These are phyloP conservation scores for Cephalotrichum gorgonifer DNA, from an alignment of 2,329 filamentous ascomycete genomes.

Conservation along the genomic window DNA sequence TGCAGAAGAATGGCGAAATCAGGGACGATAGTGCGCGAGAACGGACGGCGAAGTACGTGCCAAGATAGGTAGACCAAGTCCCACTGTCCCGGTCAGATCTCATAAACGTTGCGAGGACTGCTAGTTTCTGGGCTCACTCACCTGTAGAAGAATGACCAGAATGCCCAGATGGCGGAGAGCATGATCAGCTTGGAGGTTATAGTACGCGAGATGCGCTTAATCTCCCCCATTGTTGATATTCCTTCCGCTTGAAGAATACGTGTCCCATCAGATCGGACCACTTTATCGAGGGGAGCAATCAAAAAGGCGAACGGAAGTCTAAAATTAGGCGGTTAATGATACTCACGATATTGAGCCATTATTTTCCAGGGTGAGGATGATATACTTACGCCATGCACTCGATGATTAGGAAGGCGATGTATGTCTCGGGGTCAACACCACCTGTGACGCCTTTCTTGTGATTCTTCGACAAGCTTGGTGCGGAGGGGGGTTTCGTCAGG, in stretches of 20 bases:
- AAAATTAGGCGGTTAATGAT: neutral
- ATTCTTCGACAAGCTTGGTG: constrained; percentile 27
- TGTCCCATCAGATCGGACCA: constrained; percentile 33
- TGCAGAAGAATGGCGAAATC: constrained; percentile 33
- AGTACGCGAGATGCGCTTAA: constrained; percentile 27
- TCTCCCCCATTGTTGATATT: constrained; percentile 25
- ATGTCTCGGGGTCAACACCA: constrained; percentile 31
- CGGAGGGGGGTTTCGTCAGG: no score
- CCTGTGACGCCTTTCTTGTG: constrained; percentile 21
- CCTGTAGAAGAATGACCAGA: constrained; percentile 36
- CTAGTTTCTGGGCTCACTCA: constrained; percentile 3
- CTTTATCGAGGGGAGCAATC: constrained; percentile 32
- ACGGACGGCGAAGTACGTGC: constrained; percentile 10
- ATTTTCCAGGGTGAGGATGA: neutral
- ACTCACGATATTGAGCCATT: no score
- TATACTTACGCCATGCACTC: constrained; percentile 29
- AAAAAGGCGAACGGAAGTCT: constrained; percentile 32
- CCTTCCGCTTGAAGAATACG: constrained; percentile 28
- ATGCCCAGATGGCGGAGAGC: constrained; percentile 26
- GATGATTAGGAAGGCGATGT: constrained; percentile 35
- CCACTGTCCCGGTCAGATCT: constrained; percentile 16
- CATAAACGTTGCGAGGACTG: no score
- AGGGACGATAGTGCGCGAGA: constrained; percentile 12
- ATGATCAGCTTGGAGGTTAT: constrained; percentile 26
- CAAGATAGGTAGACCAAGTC: constrained; percentile 25